Conservation (phyloP, 306 rosid species). For the Lathyrus sativus region DNA sequence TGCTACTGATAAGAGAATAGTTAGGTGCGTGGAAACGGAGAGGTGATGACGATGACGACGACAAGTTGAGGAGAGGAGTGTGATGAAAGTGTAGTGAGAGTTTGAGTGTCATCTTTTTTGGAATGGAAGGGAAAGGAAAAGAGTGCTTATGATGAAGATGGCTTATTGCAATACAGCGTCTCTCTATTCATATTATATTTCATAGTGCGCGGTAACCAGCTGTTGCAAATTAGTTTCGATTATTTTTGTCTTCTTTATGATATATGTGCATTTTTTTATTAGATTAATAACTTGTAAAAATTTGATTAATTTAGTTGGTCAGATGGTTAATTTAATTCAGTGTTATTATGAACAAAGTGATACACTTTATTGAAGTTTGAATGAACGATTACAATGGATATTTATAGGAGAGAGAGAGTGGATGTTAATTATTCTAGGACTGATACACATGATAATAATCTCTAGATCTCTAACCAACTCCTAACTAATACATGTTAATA, state of each 20-base stretch:
- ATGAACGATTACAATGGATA: no score
- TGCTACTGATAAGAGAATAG: neutral
- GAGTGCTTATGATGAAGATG: neutral
- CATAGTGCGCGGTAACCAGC: neutral
- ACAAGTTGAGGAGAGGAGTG: conserved; percentile 28
- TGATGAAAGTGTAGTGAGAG: conserved; percentile 24
- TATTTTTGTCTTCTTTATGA: neutral
- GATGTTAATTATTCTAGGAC: no score
- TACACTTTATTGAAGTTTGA: no score
- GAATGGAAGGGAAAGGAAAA: conserved; percentile 14
- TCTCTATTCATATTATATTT: neutral
- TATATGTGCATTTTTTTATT: no score
- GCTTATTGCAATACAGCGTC: neutral
- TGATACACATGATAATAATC: no score
- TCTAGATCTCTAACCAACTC: no score
- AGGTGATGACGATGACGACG: conserved; percentile 27
- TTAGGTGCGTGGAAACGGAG: conserved; percentile 16
- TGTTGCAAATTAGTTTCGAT: neutral
- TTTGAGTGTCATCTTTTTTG: conserved; percentile 46
- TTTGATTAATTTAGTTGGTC: no score
- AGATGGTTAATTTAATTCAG: no score
- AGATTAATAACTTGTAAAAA: no score
- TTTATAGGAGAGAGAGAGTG: no score
- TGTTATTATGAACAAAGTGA: no score
- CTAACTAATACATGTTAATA: no score